phyloP scores from a whole-genome alignment of 2,329 filamentous ascomycete species.

The Rugonectria rugulosa region DNA sequence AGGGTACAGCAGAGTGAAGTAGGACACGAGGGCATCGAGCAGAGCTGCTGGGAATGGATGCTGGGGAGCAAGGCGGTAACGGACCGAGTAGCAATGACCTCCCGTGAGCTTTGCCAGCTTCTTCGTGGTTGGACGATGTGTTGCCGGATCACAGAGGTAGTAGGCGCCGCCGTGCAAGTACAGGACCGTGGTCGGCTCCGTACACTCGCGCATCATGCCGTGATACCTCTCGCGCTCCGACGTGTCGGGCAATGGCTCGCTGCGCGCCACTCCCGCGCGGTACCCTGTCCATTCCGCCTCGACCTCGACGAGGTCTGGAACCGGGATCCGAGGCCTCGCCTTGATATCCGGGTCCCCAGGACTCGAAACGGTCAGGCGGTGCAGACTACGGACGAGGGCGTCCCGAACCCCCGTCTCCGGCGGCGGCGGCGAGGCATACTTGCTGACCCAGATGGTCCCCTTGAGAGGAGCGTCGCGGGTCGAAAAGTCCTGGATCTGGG shows the following conservation, averaged over 20 bases:
- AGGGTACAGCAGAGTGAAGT: constrained; percentile 76
- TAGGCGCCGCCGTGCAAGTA: constrained; percentile 83
- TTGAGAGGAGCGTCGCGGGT: constrained; percentile 73
- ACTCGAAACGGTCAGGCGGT: constrained; percentile 30
- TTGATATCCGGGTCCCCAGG: constrained; percentile 2
- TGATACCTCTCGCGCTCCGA: constrained; percentile 71
- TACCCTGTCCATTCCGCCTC: constrained; percentile 82
- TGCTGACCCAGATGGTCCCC: constrained; percentile 83
- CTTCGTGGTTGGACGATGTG: constrained; percentile 66
- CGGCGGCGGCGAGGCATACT: constrained; percentile 68
- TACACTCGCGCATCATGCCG: constrained; percentile 72
- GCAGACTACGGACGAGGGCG: constrained; percentile 63
- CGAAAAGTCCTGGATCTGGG: constrained; percentile 69
- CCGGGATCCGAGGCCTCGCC: constrained; percentile 22
- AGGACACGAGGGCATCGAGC: constrained; percentile 75
- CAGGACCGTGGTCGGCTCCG: constrained; percentile 68
- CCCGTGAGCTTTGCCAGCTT: constrained; percentile 71
- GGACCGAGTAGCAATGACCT: constrained; percentile 74
- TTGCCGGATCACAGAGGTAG: constrained; percentile 74
- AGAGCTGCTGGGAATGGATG: constrained; percentile 77
- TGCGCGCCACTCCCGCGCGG: constrained; percentile 59
- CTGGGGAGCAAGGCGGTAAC: constrained; percentile 79
- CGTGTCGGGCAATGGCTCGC: constrained; percentile 61
- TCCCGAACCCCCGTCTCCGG: constrained; percentile 64
- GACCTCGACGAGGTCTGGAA: constrained; percentile 63